Base-by-base conservation (phyloP, 2,329 filamentous ascomycete genomes). In the Diaporthe nobilis region DNA sequence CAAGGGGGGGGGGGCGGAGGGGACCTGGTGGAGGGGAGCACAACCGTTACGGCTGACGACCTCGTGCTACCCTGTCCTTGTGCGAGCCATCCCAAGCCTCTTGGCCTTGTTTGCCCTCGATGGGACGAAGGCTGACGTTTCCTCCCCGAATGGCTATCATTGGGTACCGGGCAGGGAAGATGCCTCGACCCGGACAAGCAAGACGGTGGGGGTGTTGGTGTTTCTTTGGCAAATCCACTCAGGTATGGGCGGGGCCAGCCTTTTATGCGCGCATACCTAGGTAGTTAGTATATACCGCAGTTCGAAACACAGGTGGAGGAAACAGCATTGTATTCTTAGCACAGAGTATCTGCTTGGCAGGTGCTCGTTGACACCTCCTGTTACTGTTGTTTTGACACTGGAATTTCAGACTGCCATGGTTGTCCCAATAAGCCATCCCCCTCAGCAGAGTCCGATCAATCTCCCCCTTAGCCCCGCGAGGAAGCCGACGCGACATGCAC, bases 291-390 rank as follows among this genome's bases (percentile, higher is more conserved):
- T 20, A 53, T 25, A 53, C 5, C 34, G 15, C n/a, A 17, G 47
- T 68, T 68, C 65, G 65, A 68, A 68, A 68, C 65, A 51, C 47
- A 4, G 44, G 22, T 68, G 47, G 31, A 31, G 65, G 65, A 53
- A 39, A 68, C 65, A 53, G 8, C 47, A 39, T 25, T 68, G n/a
- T 68, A 68, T 68, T 68, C 65, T 68, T 68, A 68, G 65, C 31
- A 68, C n/a, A 12, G 13, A 25, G 22, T 68, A 34, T n/a, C 34
- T 47, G 60, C 60, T 63, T 63, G 60, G 60, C 60, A 47, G n/a
- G 8, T 31, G 15, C 25, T 42, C n/a, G 42, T 31, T 20, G 13
- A 31, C 39, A 63, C 42, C 4, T 63, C n/a, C 39, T n/a, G 20
- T 31, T 20, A 37, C 60, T 63, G 25, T 28, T 42, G 34, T 28